These are phyloP conservation scores for Polyplosphaeria fusca DNA, from an alignment of 495 filamentous ascomycete genomes.

Conservation along the genomic window DNA sequence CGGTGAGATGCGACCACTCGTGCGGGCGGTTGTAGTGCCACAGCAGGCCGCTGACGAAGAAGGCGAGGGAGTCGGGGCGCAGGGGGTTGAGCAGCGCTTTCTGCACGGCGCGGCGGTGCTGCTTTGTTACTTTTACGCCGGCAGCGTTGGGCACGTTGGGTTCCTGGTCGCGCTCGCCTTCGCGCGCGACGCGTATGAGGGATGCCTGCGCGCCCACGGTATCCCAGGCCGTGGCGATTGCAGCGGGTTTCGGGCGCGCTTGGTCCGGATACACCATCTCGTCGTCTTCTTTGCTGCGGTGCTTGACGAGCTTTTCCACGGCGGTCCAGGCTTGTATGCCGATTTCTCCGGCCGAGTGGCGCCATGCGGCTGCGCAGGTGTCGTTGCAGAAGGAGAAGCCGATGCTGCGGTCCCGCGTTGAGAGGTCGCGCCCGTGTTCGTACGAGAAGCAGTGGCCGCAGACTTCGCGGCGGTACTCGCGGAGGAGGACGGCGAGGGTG, in stretches of 20 bases:
- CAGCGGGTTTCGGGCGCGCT: slow-evolving; percentile 14
- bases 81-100: slow-evolving; percentile 22
- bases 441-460: slow-evolving; percentile 42
- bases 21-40: slow-evolving; percentile 11
- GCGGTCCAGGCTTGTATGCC: slow-evolving; percentile 32
- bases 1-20: slow-evolving; percentile 12
- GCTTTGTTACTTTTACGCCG: slow-evolving; percentile 17
- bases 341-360: slow-evolving; percentile 18
- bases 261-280: slow-evolving; percentile 26
- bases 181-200: slow-evolving; percentile 22
- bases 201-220: slow-evolving; percentile 5
- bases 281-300: slow-evolving; percentile 14
- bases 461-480: slow-evolving; percentile 42
- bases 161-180: slow-evolving; percentile 3
- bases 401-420: slow-evolving; percentile 22
- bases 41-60: slow-evolving; percentile 35
- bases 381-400: slow-evolving; percentile 39
- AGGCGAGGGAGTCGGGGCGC: slow-evolving; percentile 33
- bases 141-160: not conserved
- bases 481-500: slow-evolving; percentile 33
- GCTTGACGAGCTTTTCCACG: slow-evolving; percentile 24
- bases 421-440: slow-evolving; percentile 35
- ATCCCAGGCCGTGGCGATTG: slow-evolving; percentile 28
- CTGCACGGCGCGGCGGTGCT: slow-evolving; percentile 15
- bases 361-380: slow-evolving; percentile 32